These are phyloP conservation scores for Solanum corneliomulleri DNA, from an alignment of 257 asterid genomes.

Conservation along the genomic window DNA sequence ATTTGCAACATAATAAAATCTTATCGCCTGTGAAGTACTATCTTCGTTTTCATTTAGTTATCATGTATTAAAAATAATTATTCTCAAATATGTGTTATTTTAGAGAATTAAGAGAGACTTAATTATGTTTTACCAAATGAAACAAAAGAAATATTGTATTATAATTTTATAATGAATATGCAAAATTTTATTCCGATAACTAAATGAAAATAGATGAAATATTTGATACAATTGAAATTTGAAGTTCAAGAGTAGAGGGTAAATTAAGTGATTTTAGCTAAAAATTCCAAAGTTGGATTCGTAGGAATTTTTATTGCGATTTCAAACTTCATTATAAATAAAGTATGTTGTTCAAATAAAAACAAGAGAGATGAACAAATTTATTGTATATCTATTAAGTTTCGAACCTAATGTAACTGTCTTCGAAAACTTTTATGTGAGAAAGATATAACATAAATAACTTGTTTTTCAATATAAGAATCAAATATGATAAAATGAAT, in stretches of 20 bases:
- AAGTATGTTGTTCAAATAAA: no score
- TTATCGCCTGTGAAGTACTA: not conserved
- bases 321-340: no score
- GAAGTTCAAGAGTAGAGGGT: not conserved
- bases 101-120: not conserved
- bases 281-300: not conserved
- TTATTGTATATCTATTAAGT: not conserved
- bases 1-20: not conserved
- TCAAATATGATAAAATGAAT: not conserved
- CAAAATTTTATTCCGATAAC: not conserved
- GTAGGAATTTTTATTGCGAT: rapidly evolving
- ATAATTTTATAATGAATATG: not conserved
- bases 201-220: not conserved
- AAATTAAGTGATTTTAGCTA: not conserved
- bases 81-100: not conserved
- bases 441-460: not conserved
- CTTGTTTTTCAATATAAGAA: not conserved
- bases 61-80: not conserved
- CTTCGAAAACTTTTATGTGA: rapidly evolving
- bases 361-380: no score
- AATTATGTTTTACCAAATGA: not conserved
- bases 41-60: not conserved
- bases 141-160: not conserved
- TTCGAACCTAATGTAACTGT: rapidly evolving
- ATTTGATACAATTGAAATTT: not conserved